Percentiles rank a stretch among this genome's conserved stretches.
These are phyloP conservation scores for Paramecium biaurelia DNA, from an alignment of 73 alveolate genomes.

Conservation along the genomic window DNA sequence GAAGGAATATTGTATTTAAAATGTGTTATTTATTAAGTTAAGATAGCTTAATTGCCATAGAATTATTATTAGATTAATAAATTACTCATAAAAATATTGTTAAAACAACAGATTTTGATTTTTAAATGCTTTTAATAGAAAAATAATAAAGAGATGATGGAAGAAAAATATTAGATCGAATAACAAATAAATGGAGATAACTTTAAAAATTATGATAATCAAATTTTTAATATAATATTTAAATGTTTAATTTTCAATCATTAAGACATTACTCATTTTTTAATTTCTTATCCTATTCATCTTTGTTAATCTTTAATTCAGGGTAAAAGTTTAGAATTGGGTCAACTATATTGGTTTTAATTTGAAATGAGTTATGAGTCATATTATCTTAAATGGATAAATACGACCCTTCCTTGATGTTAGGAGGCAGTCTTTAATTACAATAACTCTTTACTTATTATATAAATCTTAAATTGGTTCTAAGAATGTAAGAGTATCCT, in stretches of 20 bases:
- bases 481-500: not conserved
- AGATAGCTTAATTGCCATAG: not conserved
- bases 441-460: not conserved
- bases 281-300: not conserved
- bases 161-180: not conserved
- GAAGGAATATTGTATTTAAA: not conserved
- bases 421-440: not conserved
- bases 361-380: not conserved
- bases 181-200: not conserved
- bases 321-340: not conserved
- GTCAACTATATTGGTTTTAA: not conserved
- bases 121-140: not conserved
- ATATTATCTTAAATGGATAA: not conserved
- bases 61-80: slow-evolving; percentile 7
- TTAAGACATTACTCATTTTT: not conserved
- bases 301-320: not conserved
- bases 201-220: not conserved
- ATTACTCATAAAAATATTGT: not conserved
- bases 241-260: not conserved
- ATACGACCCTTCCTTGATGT: not conserved
- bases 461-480: not conserved
- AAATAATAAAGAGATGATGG: not conserved
- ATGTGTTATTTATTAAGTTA: not conserved
- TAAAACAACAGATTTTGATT: not conserved
- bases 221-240: not conserved